A percentile compares a stretch with the other conserved stretches of the same genome.
These are phyloP conservation scores for Clonostachys solani DNA, from an alignment of 2,329 filamentous ascomycete genomes.

Conservation along the genomic window DNA sequence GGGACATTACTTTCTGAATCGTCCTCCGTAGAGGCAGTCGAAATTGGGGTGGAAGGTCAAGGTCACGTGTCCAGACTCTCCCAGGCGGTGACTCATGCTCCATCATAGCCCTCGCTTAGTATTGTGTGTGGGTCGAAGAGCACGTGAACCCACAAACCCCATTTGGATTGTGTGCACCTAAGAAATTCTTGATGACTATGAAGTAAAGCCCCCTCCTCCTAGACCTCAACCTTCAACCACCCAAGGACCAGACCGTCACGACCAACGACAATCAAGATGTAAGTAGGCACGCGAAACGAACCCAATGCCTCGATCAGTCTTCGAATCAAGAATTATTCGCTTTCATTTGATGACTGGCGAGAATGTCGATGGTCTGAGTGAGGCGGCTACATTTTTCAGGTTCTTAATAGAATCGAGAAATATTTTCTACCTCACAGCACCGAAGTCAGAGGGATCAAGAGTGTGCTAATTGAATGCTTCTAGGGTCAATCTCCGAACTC, in stretches of 20 bases:
- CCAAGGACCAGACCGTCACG: conserved; percentile 33
- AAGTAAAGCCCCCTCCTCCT: conserved; percentile 26
- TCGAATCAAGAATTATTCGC: no score
- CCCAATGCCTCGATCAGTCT: no score
- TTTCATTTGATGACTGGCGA: no score
- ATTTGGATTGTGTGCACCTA: conserved; percentile 23
- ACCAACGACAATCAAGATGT: conserved; percentile 39
- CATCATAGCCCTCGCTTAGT: conserved; percentile 35
- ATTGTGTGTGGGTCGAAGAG: conserved; percentile 20
- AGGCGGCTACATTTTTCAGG: no score
- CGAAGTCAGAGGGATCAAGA: not conserved
- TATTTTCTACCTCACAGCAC: not conserved
- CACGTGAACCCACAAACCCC: conserved; percentile 37
- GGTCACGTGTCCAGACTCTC: conserved; percentile 9
- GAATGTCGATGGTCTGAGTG: no score
- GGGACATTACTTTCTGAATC: not conserved
- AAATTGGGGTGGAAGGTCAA: conserved; percentile 8
- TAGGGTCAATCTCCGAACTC: conserved; percentile 99
- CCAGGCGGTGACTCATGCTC: conserved; percentile 13
- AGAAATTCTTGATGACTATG: conserved; percentile 27
- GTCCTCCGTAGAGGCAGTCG: conserved; percentile 6
- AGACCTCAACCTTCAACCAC: conserved; percentile 26
- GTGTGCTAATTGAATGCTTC: conserved; percentile 1
- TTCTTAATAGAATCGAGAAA: not conserved
- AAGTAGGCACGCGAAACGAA: conserved; percentile 16